A percentile compares a stretch with the other conserved stretches of the same genome.
phyloP scores from a whole-genome alignment of 78 protist genomes.

The Dictyostelium brefeldianum region DNA sequence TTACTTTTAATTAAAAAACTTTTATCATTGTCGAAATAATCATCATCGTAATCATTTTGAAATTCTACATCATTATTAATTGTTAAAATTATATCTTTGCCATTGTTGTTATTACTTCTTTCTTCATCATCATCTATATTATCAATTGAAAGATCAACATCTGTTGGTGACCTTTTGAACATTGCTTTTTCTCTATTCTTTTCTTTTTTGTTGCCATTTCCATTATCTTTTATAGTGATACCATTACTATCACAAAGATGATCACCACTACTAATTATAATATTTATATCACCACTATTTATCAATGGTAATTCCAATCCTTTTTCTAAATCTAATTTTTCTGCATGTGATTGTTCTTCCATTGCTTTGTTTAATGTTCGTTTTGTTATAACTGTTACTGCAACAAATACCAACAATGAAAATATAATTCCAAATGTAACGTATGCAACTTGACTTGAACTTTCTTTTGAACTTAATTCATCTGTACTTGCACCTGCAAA shows the following conservation, averaged over 20 bases:
- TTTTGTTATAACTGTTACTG: slow-evolving; percentile 54
- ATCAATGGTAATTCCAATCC: slow-evolving; percentile 30
- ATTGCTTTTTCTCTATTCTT: neutral
- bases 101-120: neutral
- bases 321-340: slow-evolving; percentile 35
- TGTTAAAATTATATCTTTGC: slow-evolving; percentile 14
- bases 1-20: slow-evolving; percentile 21
- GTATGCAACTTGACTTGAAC: neutral
- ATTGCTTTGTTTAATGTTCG: slow-evolving; percentile 50
- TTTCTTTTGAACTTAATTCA: neutral
- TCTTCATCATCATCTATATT: neutral
- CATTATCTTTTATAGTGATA: neutral
- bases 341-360: slow-evolving; percentile 4
- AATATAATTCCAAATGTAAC: slow-evolving; percentile 24
- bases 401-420: slow-evolving; percentile 22
- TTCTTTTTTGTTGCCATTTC: neutral
- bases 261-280: neutral
- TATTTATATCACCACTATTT: neutral
- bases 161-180: slow-evolving; percentile 18
- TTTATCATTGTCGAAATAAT: neutral
- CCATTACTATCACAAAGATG: neutral
- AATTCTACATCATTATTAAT: slow-evolving; percentile 1
- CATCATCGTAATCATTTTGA: neutral
- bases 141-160: neutral
- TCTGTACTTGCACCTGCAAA: slow-evolving; percentile 24